Evolutionary conservation across 2,329 filamentous ascomycete genomes (phyloP), one percentile per base, ranked within the genome.

Genomic region (Zasmidium citrigriseum): DNA sequence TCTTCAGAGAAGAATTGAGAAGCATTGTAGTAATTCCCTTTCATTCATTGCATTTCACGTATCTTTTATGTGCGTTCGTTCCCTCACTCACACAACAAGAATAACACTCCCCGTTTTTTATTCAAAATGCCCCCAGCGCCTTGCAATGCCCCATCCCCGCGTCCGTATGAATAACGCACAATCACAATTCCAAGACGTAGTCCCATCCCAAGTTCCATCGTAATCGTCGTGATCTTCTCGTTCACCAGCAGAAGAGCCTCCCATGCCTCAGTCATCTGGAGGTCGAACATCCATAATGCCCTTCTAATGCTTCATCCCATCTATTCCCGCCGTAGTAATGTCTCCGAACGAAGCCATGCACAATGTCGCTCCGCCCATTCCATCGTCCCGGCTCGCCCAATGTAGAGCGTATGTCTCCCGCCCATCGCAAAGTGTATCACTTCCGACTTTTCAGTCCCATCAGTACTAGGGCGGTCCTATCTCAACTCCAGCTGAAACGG

Each of bases 401-500:
- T n/a, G n/a, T n/a, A n/a, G n/a, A n/a, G n/a, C n/a, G n/a, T n/a
- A n/a, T n/a, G n/a, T n/a, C n/a, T n/a, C n/a, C n/a, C n/a, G n/a
- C n/a, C n/a, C n/a, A n/a, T n/a, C n/a, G n/a, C n/a, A n/a, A n/a
- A n/a, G n/a, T n/a, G n/a, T n/a, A n/a, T n/a, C n/a, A n/a, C n/a
- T n/a, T n/a, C n/a, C n/a, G n/a, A n/a, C 34, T 41, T 16, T 11
- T n/a, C 14, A 16, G 34, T 16, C 34, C 34, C 34, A 41, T 4
- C 34, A n/a, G 27, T 25, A 10, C 47, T 21, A 49, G n/a, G 16
- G 4, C 22, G 47, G 47, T 11, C 12, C 21, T 41, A 91, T 80
- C 88, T 82, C 62, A 95, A 88, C 70, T 93, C 90, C 71, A 95
- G 80, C 76, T 93, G 89, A 75, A 95, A 93, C 45, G 89, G 89